phyloP scores from a whole-genome alignment of 495 filamentous ascomycete genomes.

The Cenococcum geophilum region DNA sequence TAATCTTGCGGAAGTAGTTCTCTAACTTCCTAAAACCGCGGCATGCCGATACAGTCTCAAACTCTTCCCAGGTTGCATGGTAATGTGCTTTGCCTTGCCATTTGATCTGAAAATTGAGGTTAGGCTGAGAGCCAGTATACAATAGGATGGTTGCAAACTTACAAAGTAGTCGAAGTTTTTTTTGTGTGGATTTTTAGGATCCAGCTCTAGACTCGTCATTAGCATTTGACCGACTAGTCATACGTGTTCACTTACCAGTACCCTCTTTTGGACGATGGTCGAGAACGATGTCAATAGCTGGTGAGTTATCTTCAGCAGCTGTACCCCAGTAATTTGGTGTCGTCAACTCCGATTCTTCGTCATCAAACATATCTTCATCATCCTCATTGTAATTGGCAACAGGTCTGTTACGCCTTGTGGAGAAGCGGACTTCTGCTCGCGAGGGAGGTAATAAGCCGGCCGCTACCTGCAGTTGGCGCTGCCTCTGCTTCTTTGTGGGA shows the following conservation, averaged over 20 bases:
- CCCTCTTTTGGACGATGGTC: conserved; percentile 75
- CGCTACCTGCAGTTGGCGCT: conserved; percentile 56
- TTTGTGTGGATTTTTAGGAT: conserved; percentile 43
- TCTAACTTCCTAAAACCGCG: conserved; percentile 80
- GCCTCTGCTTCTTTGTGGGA: conserved; percentile 64
- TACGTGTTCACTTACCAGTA: conserved; percentile 41
- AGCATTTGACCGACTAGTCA: neutral
- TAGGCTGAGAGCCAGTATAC: conserved; percentile 1
- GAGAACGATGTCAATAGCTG: conserved; percentile 82
- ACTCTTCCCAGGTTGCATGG: conserved; percentile 89
- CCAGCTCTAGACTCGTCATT: conserved; percentile 12
- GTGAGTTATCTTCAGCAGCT: conserved; percentile 54
- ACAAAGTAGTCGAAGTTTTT: conserved; percentile 84
- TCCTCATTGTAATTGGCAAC: conserved; percentile 84
- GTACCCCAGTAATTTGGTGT: conserved; percentile 33
- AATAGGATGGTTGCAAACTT: conserved; percentile 18
- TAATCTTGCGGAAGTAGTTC: conserved; percentile 82
- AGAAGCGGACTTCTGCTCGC: conserved; percentile 77
- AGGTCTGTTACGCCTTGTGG: conserved; percentile 76
- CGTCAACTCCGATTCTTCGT: conserved; percentile 44
- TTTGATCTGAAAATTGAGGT: conserved; percentile 58
- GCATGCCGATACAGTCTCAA: conserved; percentile 58
- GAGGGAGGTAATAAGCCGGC: conserved; percentile 51
- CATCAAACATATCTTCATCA: conserved; percentile 48
- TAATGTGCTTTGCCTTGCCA: conserved; percentile 94